Evolutionary conservation across 352 stramenopile species (phyloP).

Genomic region (Phytophthora ramorum): DNA sequence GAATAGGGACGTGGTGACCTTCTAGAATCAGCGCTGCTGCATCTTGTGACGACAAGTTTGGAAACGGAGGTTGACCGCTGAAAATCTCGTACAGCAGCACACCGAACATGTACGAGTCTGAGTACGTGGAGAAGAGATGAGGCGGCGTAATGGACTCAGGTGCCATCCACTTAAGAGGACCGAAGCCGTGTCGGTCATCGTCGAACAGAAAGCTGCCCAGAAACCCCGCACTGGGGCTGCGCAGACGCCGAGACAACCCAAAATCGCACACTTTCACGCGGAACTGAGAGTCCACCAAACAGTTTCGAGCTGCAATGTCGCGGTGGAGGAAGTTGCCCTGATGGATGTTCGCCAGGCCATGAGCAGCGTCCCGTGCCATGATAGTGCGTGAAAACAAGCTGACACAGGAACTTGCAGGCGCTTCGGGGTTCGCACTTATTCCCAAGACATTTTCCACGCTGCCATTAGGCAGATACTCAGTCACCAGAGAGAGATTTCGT

Average conservation of each 20-base stretch:
- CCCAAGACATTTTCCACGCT: slow-evolving; percentile 60
- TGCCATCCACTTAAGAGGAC: slow-evolving; percentile 80
- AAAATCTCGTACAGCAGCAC: slow-evolving; percentile 83
- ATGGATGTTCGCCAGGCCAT: slow-evolving; percentile 74
- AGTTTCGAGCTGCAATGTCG: slow-evolving; percentile 77
- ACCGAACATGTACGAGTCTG: slow-evolving; percentile 82
- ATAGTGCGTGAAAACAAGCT: slow-evolving; percentile 66
- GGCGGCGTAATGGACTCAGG: slow-evolving; percentile 71
- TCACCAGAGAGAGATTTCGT: slow-evolving; percentile 56
- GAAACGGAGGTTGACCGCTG: slow-evolving; percentile 63
- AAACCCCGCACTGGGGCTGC: slow-evolving; percentile 2
- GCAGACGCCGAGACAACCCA: slow-evolving; percentile 59
- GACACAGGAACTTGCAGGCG: slow-evolving; percentile 15
- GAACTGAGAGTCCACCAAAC: slow-evolving; percentile 64
- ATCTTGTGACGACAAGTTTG: slow-evolving; percentile 56
- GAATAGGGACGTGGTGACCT: slow-evolving; percentile 71
- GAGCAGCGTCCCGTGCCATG: slow-evolving; percentile 72
- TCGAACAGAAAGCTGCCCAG: slow-evolving; percentile 53
- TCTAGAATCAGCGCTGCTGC: slow-evolving; percentile 67
- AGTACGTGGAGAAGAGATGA: slow-evolving; percentile 74
- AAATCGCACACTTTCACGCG: slow-evolving; percentile 82
- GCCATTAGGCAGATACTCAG: slow-evolving; percentile 73
- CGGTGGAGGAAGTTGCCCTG: slow-evolving; percentile 66
- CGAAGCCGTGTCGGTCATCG: slow-evolving; percentile 61
- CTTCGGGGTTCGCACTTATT: slow-evolving; percentile 8